Evolutionary conservation across 228 moss, liverwort and hornwort species (phyloP), one percentile per base, ranked within the genome.

Genomic region (Sphagnum fallax): DNA sequence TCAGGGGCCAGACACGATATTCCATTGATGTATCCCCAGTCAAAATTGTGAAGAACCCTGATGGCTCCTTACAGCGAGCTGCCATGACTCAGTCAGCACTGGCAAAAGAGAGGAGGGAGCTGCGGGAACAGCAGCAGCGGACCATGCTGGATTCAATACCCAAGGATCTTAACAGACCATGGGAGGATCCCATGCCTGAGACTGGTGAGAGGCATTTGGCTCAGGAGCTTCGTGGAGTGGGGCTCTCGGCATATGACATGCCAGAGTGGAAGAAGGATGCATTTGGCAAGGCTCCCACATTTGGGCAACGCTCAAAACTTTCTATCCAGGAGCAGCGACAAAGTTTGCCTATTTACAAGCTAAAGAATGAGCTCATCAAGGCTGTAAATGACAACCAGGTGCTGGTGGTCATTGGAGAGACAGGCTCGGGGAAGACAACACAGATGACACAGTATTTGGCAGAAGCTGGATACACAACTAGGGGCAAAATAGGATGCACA

Each of bases 201-300:
- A 91, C 93, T 61, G 97, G 97, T 66, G 97, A 97, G 73, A 77
- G 97, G 61, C 97, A 97, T 79, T 87, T 97, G 61, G 93, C 97
- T 10, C 97, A 97, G 77, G 97, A 97, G 81, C 81, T 97, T 59
- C 90, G 97, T 16, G 93, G 97, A 70, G 97, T 97, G 4, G 97
- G 93, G 13, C 81, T 97, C 6, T 93, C 97, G 49, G 97, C 97
- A 5, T 91, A 97, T 62, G 93, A 97, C 72, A 90, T 97, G 93
- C 93, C 91, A 51, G 97, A 97, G 79, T 97, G 97, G 97, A 97
- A 97, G 79, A 93, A 93, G 75, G 93, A 97, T 81, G 97, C 97
- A 4, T 97, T 97, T 68, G 97, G 97, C 4, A 97, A 93, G 78
- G 97, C 97, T 5, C 97, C 97, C 5, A 93, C 97, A 0, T 97